These are phyloP conservation scores for Chrysoporthe puriensis DNA, from an alignment of 2,329 filamentous ascomycete species.

Conservation along the genomic window DNA sequence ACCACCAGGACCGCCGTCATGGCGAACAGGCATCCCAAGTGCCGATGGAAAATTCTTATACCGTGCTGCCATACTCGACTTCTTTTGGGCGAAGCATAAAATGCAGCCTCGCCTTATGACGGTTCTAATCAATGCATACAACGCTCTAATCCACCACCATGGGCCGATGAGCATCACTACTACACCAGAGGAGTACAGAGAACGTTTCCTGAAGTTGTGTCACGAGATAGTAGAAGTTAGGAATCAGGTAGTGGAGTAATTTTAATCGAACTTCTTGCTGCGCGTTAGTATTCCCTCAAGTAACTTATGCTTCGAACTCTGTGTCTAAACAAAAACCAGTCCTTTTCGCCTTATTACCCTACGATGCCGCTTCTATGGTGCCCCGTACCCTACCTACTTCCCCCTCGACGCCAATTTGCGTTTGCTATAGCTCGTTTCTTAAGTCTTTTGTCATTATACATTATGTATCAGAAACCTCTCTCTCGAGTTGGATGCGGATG, in stretches of 20 bases:
- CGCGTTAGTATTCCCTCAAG: neutral
- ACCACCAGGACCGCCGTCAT: slow-evolving; percentile 47
- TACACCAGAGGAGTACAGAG: slow-evolving; percentile 67
- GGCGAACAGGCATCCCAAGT: slow-evolving; percentile 65
- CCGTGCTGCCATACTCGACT: slow-evolving; percentile 70
- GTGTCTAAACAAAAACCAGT: neutral
- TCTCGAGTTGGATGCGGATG: too few species aligned
- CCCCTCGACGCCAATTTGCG: too few species aligned
- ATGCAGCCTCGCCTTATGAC: slow-evolving; percentile 69
- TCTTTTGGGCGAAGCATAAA: slow-evolving; percentile 79
- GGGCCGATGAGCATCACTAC: slow-evolving; percentile 79
- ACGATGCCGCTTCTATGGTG: too few species aligned
- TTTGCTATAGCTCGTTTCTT: too few species aligned
- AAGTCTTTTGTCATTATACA: too few species aligned
- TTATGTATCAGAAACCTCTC: too few species aligned
- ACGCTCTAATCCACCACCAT: slow-evolving; percentile 60
- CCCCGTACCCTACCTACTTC: too few species aligned
- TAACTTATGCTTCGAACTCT: neutral
- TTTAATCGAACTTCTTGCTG: neutral
- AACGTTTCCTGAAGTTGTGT: slow-evolving; percentile 56
- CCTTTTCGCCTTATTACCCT: too few species aligned
- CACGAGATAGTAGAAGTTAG: slow-evolving; percentile 44
- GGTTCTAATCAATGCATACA: slow-evolving; percentile 65
- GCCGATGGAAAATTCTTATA: slow-evolving; percentile 69
- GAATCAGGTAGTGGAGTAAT: neutral